Base-by-base conservation (phyloP, 495 filamentous ascomycete genomes). In the Daldinia caldariorum region DNA sequence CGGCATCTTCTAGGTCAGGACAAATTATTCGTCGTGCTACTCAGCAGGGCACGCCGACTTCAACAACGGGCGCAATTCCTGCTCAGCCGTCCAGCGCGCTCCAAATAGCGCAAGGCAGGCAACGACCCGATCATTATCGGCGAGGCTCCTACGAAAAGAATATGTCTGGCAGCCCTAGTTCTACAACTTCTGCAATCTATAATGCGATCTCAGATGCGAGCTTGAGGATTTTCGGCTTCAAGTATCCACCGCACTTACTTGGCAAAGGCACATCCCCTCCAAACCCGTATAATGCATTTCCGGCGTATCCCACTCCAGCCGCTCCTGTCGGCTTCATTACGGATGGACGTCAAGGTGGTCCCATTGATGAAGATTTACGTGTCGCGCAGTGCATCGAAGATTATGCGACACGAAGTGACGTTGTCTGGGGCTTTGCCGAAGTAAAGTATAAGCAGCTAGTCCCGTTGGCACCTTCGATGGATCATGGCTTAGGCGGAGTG, bases 381-480 rank as follows among this genome's bases (percentile, higher is more conserved):
- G 89, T 90, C 29, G 87, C 95, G 6, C 88, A 94, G 61, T 86
- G 84, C 32, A 91, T 98, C 41, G 95, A 99, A 78, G 94, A 98
- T 62, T 90, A 89, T 56, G 96, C 96, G 6, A 94, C 91, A 14
- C 89, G 92, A 31, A 97, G 93, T 69, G 94, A 99, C 76, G 94
- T 97, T 34, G 93, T 99, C 1, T 98, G 92, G 76, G 93, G 93
- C 20, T 97, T 98, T 79, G 95, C 95, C 9, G 95, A 98, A 79
- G 94, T 99, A 66, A 99, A 99, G 80, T 97, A 94, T 81, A 95
- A 95, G 79, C 95, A 99, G 75, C 85, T 99, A 35, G 86, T 98
- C 12, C 95, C 95, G 5, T 78, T 95, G 26, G 89, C 92, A 5
- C 95, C 94, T 13, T 93, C 90, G 0, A 88, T 87, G 69, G 87